A percentile compares a stretch with the other conserved stretches of the same genome.
phyloP scores from a whole-genome alignment of 2,329 filamentous ascomycete genomes.

The Akanthomyces uredinophilus region DNA sequence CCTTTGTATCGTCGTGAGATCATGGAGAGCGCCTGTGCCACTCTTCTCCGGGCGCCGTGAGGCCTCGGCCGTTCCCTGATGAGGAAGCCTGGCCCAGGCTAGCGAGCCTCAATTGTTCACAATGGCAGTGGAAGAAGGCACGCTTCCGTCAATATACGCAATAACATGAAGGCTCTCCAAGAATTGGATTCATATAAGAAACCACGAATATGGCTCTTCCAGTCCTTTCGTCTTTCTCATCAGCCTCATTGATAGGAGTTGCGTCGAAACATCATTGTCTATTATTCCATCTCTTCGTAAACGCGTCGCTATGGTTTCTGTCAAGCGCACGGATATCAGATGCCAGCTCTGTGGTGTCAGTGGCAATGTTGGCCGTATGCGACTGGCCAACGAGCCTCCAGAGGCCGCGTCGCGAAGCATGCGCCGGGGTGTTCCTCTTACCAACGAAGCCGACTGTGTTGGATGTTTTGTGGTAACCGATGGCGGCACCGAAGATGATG shows the following conservation, averaged over 20 bases:
- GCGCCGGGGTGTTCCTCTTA: neutral
- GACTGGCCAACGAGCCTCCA: slow-evolving; percentile 19
- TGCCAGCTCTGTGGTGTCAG: slow-evolving; percentile 26
- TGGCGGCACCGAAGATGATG: neutral
- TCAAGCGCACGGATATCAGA: slow-evolving; percentile 14
- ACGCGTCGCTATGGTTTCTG: neutral
- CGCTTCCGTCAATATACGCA: neutral
- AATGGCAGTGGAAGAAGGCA: neutral
- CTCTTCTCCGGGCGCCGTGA: neutral
- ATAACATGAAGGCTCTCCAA: neutral
- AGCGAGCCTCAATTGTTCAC: neutral
- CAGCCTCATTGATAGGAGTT: neutral
- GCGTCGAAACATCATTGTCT: neutral
- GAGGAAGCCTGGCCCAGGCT: neutral
- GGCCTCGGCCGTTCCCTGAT: neutral
- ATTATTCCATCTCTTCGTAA: no score
- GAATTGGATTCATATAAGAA: neutral
- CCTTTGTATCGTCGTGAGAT: neutral
- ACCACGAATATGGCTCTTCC: neutral
- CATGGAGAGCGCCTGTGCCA: neutral
- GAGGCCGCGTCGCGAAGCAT: slow-evolving; percentile 17
- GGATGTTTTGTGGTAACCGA: slow-evolving; percentile 15
- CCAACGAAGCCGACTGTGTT: slow-evolving; percentile 3
- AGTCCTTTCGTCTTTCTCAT: neutral
- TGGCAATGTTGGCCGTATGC: slow-evolving; percentile 25